A percentile compares a stretch with the other conserved stretches of the same genome.
phyloP scores from a whole-genome alignment of 1,284 basidiomycete genomes.

The Earliella scabrosa region DNA sequence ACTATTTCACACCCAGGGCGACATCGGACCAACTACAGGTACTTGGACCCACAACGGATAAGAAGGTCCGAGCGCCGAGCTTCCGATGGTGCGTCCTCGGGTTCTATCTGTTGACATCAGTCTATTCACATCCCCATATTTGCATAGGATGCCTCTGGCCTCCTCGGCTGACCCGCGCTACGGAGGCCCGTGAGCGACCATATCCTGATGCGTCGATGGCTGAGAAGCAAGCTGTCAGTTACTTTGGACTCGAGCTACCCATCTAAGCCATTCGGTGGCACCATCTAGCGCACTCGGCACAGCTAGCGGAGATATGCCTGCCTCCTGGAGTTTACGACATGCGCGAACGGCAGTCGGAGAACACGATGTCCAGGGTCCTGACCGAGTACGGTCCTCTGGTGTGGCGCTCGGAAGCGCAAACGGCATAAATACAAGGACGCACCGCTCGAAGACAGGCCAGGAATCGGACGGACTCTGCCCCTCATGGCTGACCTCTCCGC shows the following conservation, averaged over 20 bases:
- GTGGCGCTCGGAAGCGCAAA: neutral
- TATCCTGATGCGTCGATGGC: constrained; percentile 7
- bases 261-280: no score
- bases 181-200: neutral
- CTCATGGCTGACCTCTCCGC: constrained; percentile 1
- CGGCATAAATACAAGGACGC: neutral
- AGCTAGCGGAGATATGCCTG: neutral
- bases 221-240: neutral
- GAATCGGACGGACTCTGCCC: neutral
- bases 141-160: constrained; percentile 3
- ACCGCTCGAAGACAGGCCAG: neutral
- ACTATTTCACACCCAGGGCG: neutral
- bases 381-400: neutral
- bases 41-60: constrained; percentile 19
- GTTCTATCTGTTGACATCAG: neutral
- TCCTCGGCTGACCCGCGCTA: neutral
- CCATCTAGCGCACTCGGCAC: neutral
- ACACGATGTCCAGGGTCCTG: neutral
- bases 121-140: constrained; percentile 1
- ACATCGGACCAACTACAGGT: neutral
- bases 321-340: constrained; percentile 5
- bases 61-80: constrained; percentile 4
- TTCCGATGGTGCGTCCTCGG: neutral
- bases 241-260: neutral
- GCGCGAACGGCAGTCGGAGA: neutral